Percentiles rank a stretch among this genome's conserved stretches.
These are phyloP conservation scores for Parascedosporium putredinis DNA, from an alignment of 2,329 filamentous ascomycete genomes.

Conservation along the genomic window DNA sequence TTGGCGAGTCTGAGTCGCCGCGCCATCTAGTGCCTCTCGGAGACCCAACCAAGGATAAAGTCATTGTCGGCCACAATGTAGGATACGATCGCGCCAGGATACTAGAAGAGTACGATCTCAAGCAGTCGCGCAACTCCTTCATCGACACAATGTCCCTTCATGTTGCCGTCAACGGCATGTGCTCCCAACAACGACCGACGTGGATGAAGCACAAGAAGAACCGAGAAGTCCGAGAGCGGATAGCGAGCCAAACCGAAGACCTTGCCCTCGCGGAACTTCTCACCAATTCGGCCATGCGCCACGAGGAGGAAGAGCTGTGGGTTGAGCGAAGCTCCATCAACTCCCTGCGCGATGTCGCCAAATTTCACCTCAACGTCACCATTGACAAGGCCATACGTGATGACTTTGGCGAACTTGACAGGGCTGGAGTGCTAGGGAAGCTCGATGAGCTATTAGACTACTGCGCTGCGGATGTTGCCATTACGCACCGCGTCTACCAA, in stretches of 20 bases:
- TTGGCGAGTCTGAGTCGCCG: conserved; percentile 68
- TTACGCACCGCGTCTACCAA: conserved; percentile 90
- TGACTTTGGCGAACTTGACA: conserved; percentile 74
- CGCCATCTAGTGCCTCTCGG: conserved; percentile 82
- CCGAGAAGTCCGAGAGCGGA: conserved; percentile 69
- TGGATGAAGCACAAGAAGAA: conserved; percentile 98
- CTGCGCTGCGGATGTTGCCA: conserved; percentile 84
- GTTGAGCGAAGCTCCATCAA: conserved; percentile 91
- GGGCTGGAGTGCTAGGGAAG: conserved; percentile 56
- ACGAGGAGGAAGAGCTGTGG: conserved; percentile 93
- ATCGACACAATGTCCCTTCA: conserved; percentile 97
- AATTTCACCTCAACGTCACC: conserved; percentile 85
- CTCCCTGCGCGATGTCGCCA: conserved; percentile 86
- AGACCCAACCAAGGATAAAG: conserved; percentile 58
- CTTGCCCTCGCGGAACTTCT: conserved; percentile 62
- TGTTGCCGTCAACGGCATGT: conserved; percentile 98
- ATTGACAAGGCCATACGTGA: conserved; percentile 86
- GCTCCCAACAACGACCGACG: conserved; percentile 85
- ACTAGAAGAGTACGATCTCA: conserved; percentile 76
- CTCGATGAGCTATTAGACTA: conserved; percentile 83
- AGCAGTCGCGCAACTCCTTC: conserved; percentile 76
- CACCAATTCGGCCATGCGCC: conserved; percentile 52
- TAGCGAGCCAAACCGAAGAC: conserved; percentile 60
- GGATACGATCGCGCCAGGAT: conserved; percentile 88
- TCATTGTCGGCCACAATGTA: conserved; percentile 90